Evolutionary conservation across 306 rosid species (phyloP).

Genomic region (Herpetospermum pedunculosum): DNA sequence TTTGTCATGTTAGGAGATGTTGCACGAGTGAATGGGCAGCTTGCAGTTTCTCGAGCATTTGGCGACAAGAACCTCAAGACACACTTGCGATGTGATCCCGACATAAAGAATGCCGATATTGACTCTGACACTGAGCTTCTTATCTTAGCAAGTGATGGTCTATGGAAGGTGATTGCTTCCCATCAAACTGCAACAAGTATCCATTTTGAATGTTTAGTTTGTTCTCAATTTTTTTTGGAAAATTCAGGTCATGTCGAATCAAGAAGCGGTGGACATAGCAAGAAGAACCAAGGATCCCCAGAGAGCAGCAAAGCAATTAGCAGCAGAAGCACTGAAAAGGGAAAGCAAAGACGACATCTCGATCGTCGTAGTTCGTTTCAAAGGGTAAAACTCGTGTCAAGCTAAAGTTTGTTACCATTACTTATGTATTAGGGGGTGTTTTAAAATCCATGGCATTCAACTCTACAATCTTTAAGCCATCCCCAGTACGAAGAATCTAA

Average conservation of each 20-base stretch:
- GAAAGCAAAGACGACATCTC: constrained; percentile 87
- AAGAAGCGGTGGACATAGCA: constrained; percentile 75
- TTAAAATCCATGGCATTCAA: background rate
- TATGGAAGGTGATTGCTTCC: constrained; percentile 57
- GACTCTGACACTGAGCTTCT: constrained; percentile 40
- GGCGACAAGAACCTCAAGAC: constrained; percentile 81
- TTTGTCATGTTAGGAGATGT: constrained; percentile 50
- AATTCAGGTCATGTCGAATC: constrained; percentile 69
- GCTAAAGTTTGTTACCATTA: background rate
- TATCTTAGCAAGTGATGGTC: constrained; percentile 75
- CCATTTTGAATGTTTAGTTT: background rate
- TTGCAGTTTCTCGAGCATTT: constrained; percentile 86
- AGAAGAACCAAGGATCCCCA: constrained; percentile 54
- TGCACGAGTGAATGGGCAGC: constrained; percentile 87
- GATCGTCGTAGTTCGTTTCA: constrained; percentile 76
- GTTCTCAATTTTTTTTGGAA: background rate
- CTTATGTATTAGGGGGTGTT: background rate
- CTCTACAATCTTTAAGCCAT: background rate
- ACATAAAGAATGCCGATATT: constrained; percentile 27
- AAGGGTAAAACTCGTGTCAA: constrained; percentile 24
- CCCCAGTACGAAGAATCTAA: background rate
- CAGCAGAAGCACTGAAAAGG: constrained; percentile 53
- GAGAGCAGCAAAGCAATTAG: constrained; percentile 55
- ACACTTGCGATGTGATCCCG: constrained; percentile 74
- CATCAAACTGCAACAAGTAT: background rate